phyloP scores from a whole-genome alignment of 2,329 filamentous ascomycete genomes.

The Bipolaris oryzae region DNA sequence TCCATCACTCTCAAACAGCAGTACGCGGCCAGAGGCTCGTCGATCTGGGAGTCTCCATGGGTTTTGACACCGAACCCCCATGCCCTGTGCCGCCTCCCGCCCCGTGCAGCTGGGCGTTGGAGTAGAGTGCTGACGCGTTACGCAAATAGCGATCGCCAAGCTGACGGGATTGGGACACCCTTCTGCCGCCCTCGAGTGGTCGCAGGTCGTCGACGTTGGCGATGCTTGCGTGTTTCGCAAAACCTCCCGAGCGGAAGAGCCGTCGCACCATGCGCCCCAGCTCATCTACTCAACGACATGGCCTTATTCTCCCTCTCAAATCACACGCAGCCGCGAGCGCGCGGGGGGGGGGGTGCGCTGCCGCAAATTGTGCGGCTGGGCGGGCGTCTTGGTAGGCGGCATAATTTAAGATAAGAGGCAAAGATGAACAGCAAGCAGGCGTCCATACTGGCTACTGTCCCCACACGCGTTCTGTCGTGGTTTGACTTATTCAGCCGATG shows the following conservation, averaged over 20 bases:
- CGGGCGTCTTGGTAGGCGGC: background rate
- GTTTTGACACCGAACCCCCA: conserved; percentile 13
- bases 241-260: conserved; percentile 11
- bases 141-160: conserved; percentile 11
- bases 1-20: conserved; percentile 13
- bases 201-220: background rate
- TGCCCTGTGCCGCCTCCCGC: conserved; percentile 9
- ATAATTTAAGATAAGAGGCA: conserved; percentile 11
- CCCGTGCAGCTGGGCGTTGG: conserved; percentile 9
- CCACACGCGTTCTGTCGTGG: conserved; percentile 4
- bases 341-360: background rate
- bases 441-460: background rate
- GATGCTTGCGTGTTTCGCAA: conserved; percentile 20
- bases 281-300: conserved; percentile 11
- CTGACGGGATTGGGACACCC: background rate
- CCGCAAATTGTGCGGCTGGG: background rate
- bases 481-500: background rate
- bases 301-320: background rate
- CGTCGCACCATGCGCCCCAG: conserved; percentile 20
- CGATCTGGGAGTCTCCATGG: conserved; percentile 12
- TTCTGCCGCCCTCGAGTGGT: background rate
- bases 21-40: conserved; percentile 12
- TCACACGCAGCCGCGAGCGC: no score
- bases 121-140: conserved; percentile 14
- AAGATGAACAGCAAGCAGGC: background rate